Base-by-base conservation (phyloP, 352 stramenopile genomes). In the Thraustochytrium sp. region DNA sequence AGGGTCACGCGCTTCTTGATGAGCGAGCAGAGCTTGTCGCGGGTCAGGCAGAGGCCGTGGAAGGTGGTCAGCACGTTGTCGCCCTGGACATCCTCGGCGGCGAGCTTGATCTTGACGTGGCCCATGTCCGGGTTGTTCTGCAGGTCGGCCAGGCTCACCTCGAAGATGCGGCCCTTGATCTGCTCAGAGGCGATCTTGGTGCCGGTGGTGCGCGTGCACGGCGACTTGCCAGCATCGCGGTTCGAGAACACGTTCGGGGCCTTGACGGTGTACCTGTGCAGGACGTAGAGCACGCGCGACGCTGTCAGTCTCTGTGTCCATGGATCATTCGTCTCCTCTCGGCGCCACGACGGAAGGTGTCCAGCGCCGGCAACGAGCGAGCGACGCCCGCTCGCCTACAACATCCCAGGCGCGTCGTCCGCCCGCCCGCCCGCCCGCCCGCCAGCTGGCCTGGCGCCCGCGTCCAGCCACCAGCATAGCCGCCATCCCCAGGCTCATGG, bases 1-100 rank as follows among this genome's bases (percentile, higher is more conserved):
- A 99, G 93, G 65, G 95, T 98, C 90, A 99, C 91, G 95, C 97
- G 99, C 94, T 99, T 99, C 91, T 97, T 97, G 90, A 99, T 99
- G 75, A 99, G 92, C 88, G 94, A 98, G 93, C 95, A 99, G 82
- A 99, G 93, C 92, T 99, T 99, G 90, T 99, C 97, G 86, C 97
- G 95, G 74, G 93, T 96, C 78, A 96, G 93, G 87, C 94, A 91
- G 92, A 97, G 96, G 88, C 93, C 93, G 89, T 97, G 92, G 86
- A 97, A 97, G 88, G 96, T 97, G 63, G 92, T 90, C 31, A 97
- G 87, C 74, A 91, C 92, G 82, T 94, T 94, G 85, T 90, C 93
- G 84, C 93, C 93, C 89, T 97, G 96, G 76, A 99, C 94, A 89
- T 99, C 97, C 89, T 99, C 97, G 74, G 95, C 92, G 87, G 95